A percentile compares a stretch with the other conserved stretches of the same genome.
phyloP scores from a whole-genome alignment of 2,329 filamentous ascomycete species.

The Teratosphaeria nubilosa region DNA sequence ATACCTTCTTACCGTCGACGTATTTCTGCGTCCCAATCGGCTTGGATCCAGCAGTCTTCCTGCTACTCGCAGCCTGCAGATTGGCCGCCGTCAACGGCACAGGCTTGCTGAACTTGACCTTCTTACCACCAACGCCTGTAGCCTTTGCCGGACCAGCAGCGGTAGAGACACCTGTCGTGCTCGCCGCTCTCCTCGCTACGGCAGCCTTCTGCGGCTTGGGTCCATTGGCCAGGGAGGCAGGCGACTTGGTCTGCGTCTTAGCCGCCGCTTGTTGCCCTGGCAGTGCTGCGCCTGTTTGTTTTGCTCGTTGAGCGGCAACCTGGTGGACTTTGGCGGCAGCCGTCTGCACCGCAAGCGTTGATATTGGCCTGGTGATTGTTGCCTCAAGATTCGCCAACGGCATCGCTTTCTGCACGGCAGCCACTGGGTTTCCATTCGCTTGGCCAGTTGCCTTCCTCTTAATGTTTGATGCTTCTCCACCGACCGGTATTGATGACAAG shows the following conservation, averaged over 20 bases:
- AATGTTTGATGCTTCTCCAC: constrained; percentile 7
- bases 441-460: constrained; percentile 3
- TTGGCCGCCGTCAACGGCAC: constrained; percentile 8
- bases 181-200: not conserved
- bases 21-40: constrained; percentile 21
- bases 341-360: constrained; percentile 24
- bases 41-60: constrained; percentile 9
- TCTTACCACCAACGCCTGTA: not conserved
- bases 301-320: constrained; percentile 18
- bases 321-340: constrained; percentile 17
- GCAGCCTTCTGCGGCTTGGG: not conserved
- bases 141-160: not conserved
- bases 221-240: not conserved
- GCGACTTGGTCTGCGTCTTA: not conserved
- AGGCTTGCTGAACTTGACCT: constrained; percentile 1
- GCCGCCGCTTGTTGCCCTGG: constrained; percentile 11
- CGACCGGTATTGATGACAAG: constrained; percentile 7
- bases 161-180: not conserved
- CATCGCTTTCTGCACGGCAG: constrained; percentile 17
- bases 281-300: constrained; percentile 16
- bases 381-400: constrained; percentile 25
- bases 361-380: constrained; percentile 25
- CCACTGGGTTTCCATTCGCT: constrained; percentile 5
- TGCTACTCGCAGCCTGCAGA: constrained; percentile 6
- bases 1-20: constrained; percentile 10